Base-by-base conservation (phyloP, 176 grass and related monocot species). In the Oryza australiensis region DNA sequence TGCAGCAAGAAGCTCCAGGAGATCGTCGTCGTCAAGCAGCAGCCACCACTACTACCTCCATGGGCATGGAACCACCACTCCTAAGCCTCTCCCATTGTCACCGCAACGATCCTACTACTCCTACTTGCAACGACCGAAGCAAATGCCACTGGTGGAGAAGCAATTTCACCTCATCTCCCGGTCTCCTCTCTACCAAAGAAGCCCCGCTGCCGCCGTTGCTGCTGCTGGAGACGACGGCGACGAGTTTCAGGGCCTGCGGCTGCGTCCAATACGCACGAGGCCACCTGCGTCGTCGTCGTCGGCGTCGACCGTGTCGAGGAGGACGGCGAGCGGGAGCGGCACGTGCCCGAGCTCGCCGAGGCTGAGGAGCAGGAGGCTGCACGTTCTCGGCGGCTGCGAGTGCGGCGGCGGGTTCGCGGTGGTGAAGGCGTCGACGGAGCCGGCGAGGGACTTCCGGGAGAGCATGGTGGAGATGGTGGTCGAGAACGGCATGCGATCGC, bases 391-490 rank as follows among this genome's bases (percentile, higher is more conserved):
- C 79, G 77, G 53, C 12, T 22, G 51, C 6, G 51, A 55, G 18
- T n/a, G 6, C 3, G 38, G 64, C 69, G 68, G 51, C 29, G 84
- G 87, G 32, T 65, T 71, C 10, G 77, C 82, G 2, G 72, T 94
- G 72, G 82, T 78, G 18, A 84, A 90, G 84, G 80, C 77, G 13
- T 94, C 94, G 5, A 66, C 30, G 14, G 70, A 94, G 26, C 94
- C 85, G 3, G 16, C 68, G 32, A 84, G 70, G 16, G 94, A 97
- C 79, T 97, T 97, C 71, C 80, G 67, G 70, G 89, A 94, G 74
- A 91, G 84, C 70, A 90, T 97, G 85, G 51, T 87, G 51, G 90
- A 91, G 80, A 94, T 97, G 94, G 94, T 94, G 62, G 57, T 62
- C 6, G 51, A 88, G 82, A 97, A 92, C 79, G 34, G 78, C 13